Evolutionary conservation across 2,329 filamentous ascomycete species (phyloP).

Genomic region (Calonectria montana): DNA sequence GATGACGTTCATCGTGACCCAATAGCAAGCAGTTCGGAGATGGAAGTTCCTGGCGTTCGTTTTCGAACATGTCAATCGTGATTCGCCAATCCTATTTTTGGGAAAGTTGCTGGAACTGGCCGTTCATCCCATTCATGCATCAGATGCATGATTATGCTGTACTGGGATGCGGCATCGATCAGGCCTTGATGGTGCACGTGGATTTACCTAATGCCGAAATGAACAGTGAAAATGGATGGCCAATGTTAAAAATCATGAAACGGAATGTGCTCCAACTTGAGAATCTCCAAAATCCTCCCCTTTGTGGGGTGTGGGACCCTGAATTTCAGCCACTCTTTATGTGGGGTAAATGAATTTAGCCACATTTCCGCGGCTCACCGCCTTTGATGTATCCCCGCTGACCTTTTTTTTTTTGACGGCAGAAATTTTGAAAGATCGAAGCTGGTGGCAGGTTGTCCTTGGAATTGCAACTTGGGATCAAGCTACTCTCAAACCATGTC

Average conservation of each 20-base stretch:
- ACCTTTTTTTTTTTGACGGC: slow-evolving; percentile 43
- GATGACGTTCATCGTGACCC: not conserved
- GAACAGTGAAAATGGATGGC: slow-evolving; percentile 3
- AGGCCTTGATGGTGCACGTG: not conserved
- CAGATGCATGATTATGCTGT: not conserved
- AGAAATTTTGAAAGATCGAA: slow-evolving; percentile 41
- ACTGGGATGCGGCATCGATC: not conserved
- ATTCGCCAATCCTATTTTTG: not conserved
- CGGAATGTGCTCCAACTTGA: slow-evolving; percentile 30
- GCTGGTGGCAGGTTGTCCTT: slow-evolving; percentile 8
- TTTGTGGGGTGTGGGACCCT: slow-evolving; percentile 40
- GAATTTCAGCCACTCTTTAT: slow-evolving; percentile 34
- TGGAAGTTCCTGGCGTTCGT: slow-evolving; percentile 8
- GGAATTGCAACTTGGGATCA: slow-evolving; percentile 24
- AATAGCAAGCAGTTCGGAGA: slow-evolving; percentile 6
- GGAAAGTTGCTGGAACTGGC: not conserved
- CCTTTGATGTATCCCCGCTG: slow-evolving; percentile 29
- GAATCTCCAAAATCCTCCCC: slow-evolving; percentile 36
- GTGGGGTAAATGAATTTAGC: slow-evolving; percentile 22
- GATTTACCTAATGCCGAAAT: not conserved
- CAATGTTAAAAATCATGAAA: slow-evolving; percentile 15
- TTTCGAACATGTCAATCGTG: slow-evolving; percentile 13
- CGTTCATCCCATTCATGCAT: slow-evolving; percentile 19
- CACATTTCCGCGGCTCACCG: slow-evolving; percentile 32
- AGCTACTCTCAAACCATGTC: slow-evolving; percentile 54